Evolutionary conservation across 441 rosid species (phyloP).

Genomic region (Populus trichocarpa): DNA sequence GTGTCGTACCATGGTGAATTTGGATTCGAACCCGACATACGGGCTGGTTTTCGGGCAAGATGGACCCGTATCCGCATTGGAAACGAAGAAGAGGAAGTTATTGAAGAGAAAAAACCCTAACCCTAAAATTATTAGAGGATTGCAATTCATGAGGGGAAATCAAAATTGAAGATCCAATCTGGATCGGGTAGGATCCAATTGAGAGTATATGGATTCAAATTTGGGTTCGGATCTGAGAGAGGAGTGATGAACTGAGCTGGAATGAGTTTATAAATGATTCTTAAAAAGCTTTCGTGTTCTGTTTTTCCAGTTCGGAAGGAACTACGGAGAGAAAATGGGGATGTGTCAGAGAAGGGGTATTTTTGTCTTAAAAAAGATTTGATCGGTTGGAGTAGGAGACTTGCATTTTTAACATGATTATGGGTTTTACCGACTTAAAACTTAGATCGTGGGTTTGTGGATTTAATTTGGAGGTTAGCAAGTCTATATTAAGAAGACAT

Average conservation of each 20-base stretch:
- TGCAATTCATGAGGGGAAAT: constrained; percentile 38
- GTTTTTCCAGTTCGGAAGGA: not conserved
- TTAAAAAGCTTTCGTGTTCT: not conserved
- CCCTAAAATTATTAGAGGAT: constrained; percentile 21
- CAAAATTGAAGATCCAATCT: constrained; percentile 27
- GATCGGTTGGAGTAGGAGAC: not conserved
- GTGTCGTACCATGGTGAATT: constrained; percentile 81
- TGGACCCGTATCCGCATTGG: constrained; percentile 43
- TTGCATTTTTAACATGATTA: not conserved
- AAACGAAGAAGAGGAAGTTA: constrained; percentile 22
- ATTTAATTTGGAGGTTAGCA: too few species aligned
- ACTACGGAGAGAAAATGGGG: not conserved
- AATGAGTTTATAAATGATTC: not conserved
- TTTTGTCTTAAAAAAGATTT: not conserved
- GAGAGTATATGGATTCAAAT: not conserved
- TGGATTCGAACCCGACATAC: constrained; percentile 53
- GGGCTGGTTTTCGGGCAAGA: constrained; percentile 56
- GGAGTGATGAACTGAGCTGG: not conserved
- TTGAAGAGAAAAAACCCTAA: constrained; percentile 34
- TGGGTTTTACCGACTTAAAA: too few species aligned
- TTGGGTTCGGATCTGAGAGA: not conserved
- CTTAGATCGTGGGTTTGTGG: too few species aligned
- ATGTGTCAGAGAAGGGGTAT: not conserved
- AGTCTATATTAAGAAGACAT: too few species aligned
- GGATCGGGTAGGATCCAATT: constrained; percentile 4